These are phyloP conservation scores for Talaromyces funiculosus DNA, from an alignment of 2,329 filamentous ascomycete genomes.

Conservation along the genomic window DNA sequence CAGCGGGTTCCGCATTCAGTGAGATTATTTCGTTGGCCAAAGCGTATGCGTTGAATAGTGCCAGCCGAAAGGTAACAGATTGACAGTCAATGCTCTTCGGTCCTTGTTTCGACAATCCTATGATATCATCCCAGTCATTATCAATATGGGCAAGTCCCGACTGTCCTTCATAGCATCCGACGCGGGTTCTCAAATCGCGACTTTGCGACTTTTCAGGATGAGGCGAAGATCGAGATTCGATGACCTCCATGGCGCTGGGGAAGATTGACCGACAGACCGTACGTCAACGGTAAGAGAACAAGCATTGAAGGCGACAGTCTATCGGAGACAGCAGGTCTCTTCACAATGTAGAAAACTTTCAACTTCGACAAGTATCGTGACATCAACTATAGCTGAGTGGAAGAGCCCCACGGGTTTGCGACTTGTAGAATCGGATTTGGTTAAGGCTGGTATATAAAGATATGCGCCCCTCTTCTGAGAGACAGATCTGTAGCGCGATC, in stretches of 20 bases:
- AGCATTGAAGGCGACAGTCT: conserved; percentile 6
- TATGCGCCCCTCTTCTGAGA: neutral
- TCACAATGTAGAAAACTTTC: neutral
- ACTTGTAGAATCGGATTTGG: neutral
- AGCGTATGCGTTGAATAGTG: conserved; percentile 10
- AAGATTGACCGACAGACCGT: conserved; percentile 6
- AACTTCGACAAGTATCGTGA: neutral
- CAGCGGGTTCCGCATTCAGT: conserved; percentile 13
- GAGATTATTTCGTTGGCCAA: conserved; percentile 11
- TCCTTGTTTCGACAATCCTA: neutral
- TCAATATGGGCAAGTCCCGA: neutral
- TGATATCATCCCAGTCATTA: neutral
- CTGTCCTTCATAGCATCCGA: neutral
- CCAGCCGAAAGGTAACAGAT: neutral
- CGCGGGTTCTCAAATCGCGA: neutral
- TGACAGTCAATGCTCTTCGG: neutral
- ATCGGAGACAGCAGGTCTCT: conserved; percentile 2
- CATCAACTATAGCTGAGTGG: conserved; percentile 4
- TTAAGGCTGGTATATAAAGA: neutral
- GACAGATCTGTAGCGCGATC: neutral
- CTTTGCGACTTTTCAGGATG: neutral
- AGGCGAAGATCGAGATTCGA: neutral
- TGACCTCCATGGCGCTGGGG: neutral
- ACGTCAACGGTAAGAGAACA: neutral
- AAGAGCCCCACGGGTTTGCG: neutral